Evolutionary conservation across 2,329 filamentous ascomycete species (phyloP).

Genomic region (Pyricularia pennisetigena): DNA sequence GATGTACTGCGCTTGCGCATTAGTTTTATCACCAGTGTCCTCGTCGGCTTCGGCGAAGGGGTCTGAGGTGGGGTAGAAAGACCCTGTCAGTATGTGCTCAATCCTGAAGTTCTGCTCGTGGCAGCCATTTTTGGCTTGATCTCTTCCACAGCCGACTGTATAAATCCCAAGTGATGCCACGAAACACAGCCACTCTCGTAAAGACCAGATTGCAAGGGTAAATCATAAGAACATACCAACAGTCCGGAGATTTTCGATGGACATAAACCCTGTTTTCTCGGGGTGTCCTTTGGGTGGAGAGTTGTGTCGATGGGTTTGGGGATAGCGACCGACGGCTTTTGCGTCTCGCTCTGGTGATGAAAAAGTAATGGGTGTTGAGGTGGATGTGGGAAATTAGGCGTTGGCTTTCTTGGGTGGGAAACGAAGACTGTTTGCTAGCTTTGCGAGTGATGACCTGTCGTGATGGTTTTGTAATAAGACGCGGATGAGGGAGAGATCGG

Average conservation of each 20-base stretch:
- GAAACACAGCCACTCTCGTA: background rate
- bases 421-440: background rate
- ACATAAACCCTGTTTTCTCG: conserved; percentile 43
- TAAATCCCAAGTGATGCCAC: background rate
- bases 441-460: background rate
- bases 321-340: conserved; percentile 6
- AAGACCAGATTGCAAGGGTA: background rate
- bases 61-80: conserved; percentile 45
- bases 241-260: conserved; percentile 97
- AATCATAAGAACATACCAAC: conserved; percentile 56
- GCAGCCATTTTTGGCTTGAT: background rate
- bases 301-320: background rate
- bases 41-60: conserved; percentile 99
- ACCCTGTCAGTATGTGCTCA: conserved; percentile 17
- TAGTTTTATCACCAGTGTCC: conserved; percentile 91
- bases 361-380: background rate
- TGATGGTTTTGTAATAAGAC: background rate
- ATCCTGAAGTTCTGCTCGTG: background rate
- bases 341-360: conserved; percentile 6
- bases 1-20: conserved; percentile 87
- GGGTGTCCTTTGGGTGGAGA: conserved; percentile 3
- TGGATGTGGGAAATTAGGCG: background rate
- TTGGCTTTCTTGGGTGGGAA: background rate
- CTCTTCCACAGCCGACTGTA: background rate
- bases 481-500: background rate